These are phyloP conservation scores for Sicyos baderoa DNA, from an alignment of 306 rosid species.

Conservation along the genomic window DNA sequence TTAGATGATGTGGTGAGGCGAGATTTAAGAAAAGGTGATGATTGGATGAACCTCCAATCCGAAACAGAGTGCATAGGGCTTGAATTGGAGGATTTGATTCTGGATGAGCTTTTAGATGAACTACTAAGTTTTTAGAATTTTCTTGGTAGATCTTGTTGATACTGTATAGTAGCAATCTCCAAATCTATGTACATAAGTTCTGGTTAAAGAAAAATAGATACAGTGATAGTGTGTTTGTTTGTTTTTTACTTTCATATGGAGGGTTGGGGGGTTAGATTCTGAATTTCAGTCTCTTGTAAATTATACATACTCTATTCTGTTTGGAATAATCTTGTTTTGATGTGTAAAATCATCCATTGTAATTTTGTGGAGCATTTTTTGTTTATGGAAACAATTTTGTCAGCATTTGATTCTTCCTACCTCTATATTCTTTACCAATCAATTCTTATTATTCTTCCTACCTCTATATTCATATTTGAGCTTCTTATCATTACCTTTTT, in stretches of 20 bases:
- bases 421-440: neutral
- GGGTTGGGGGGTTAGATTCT: neutral
- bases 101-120: constrained; percentile 71
- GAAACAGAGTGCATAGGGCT: constrained; percentile 59
- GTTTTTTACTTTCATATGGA: neutral
- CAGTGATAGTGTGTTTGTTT: neutral
- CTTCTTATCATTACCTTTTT: too few species aligned
- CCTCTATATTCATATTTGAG: too few species aligned
- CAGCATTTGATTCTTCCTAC: too few species aligned
- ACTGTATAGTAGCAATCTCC: neutral
- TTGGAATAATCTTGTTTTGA: neutral
- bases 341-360: neutral
- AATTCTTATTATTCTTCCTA: too few species aligned
- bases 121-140: constrained; percentile 18
- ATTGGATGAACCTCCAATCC: constrained; percentile 72
- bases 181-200: neutral
- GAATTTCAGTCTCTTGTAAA: neutral
- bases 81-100: constrained; percentile 64
- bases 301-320: neutral
- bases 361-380: neutral
- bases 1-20: constrained; percentile 63
- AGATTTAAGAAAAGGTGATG: constrained; percentile 44
- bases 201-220: neutral
- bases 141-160: neutral
- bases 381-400: neutral